Evolutionary conservation across 2,329 filamentous ascomycete genomes (phyloP).

Genomic region (Apiospora sp.): DNA sequence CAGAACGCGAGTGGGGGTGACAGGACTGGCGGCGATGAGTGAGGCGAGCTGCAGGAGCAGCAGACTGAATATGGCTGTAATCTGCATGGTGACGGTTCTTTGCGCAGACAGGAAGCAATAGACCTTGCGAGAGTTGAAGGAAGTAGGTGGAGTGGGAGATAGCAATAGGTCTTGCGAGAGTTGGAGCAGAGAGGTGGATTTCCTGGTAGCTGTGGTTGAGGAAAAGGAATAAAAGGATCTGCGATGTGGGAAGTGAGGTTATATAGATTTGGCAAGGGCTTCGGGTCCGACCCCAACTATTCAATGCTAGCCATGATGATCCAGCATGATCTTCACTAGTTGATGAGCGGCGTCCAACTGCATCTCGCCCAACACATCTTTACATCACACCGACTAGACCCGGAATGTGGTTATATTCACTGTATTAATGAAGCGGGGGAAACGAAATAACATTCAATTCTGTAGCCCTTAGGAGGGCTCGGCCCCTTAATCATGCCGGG

Average conservation of each 20-base stretch:
- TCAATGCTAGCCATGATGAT: not conserved
- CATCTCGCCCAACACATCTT: constrained; percentile 8
- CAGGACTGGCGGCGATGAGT: not conserved
- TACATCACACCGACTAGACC: constrained; percentile 5
- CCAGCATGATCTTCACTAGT: not conserved
- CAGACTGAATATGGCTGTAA: not conserved
- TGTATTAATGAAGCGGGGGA: constrained; percentile 14
- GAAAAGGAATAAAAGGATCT: not conserved
- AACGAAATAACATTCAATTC: not conserved
- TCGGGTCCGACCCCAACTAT: not conserved
- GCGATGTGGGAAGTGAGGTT: not conserved
- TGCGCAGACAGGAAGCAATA: not conserved
- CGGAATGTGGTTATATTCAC: constrained; percentile 1
- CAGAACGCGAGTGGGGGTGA: not conserved
- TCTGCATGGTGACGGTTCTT: constrained; percentile 7
- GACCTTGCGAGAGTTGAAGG: not conserved
- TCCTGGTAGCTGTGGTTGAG: not conserved
- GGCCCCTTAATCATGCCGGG: not conserved
- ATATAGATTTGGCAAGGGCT: not conserved
- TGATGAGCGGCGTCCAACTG: not conserved
- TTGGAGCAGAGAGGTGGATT: not conserved
- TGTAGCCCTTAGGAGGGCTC: not conserved
- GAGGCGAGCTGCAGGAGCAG: constrained; percentile 19
- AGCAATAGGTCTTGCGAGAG: not conserved
- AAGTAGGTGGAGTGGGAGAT: not conserved